phyloP scores from a whole-genome alignment of 176 grass and related monocot genomes.

The Otatea glauca region DNA sequence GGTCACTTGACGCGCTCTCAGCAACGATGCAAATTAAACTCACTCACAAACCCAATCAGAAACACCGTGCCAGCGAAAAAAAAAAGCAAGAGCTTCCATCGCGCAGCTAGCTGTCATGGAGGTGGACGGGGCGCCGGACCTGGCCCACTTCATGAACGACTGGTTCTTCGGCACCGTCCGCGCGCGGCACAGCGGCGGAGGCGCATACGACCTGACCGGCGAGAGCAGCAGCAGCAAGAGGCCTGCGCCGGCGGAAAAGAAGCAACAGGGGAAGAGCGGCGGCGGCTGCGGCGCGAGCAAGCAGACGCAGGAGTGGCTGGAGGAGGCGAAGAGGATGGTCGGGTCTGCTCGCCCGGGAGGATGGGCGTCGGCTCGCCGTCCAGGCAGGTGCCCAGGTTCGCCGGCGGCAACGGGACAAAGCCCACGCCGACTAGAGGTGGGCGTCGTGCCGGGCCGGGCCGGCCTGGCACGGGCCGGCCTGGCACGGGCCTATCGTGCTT shows the following conservation, averaged over 20 bases:
- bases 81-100: neutral
- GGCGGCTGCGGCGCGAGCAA: slow-evolving; percentile 40
- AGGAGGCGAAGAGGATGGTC: slow-evolving; percentile 67
- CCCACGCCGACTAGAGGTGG: slow-evolving; percentile 39
- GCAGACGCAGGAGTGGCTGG: slow-evolving; percentile 69
- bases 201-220: slow-evolving; percentile 49
- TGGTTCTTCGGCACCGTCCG: slow-evolving; percentile 75
- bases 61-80: neutral
- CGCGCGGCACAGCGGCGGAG: slow-evolving; percentile 23
- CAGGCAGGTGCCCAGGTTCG: slow-evolving; percentile 58
- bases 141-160: slow-evolving; percentile 81
- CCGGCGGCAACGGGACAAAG: slow-evolving; percentile 38
- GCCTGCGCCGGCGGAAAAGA: slow-evolving; percentile 34
- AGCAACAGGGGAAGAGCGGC: slow-evolving; percentile 29
- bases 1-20: slow-evolving; percentile 34
- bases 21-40: neutral
- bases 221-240: slow-evolving; percentile 39
- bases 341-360: slow-evolving; percentile 47
- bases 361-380: slow-evolving; percentile 47
- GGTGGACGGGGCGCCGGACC: slow-evolving; percentile 54
- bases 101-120: slow-evolving; percentile 28
- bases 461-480: no score
- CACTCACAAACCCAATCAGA: neutral
- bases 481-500: no score
- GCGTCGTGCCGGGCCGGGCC: no score